A percentile compares a stretch with the other conserved stretches of the same genome.
Evolutionary conservation across 2,329 filamentous ascomycete genomes (phyloP).

Genomic region (Aspergillus tubingensis): DNA sequence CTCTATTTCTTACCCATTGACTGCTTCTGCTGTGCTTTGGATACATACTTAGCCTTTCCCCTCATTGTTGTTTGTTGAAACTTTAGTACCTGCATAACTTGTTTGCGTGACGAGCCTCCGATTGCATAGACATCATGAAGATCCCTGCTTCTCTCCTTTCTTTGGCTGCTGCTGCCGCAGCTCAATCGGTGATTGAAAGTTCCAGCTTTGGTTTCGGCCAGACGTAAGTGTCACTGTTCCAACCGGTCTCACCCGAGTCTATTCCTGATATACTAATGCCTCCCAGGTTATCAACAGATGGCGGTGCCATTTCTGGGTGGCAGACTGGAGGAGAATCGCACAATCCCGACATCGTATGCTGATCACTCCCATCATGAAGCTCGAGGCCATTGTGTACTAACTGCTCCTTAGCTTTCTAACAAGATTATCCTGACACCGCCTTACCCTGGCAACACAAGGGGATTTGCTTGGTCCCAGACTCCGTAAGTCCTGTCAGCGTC

Average conservation of each 20-base stretch:
- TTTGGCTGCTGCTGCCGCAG: constrained; percentile 55
- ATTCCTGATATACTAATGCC: not conserved
- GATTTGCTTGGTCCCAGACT: constrained; percentile 75
- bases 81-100: not conserved
- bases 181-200: constrained; percentile 69
- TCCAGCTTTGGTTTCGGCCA: constrained; percentile 75
- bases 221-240: constrained; percentile 48
- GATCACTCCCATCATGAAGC: not conserved
- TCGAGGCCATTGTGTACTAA: constrained; percentile 15
- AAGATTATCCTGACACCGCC: constrained; percentile 89
- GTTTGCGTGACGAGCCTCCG: constrained; percentile 12
- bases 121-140: constrained; percentile 40
- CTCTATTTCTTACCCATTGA: not conserved
- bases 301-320: constrained; percentile 58
- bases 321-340: constrained; percentile 57
- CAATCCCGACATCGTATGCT: constrained; percentile 29
- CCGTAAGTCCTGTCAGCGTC: constrained; percentile 36
- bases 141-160: constrained; percentile 45
- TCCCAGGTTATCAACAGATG: constrained; percentile 61
- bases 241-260: not conserved
- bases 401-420: constrained; percentile 67
- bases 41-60: constrained; percentile 5
- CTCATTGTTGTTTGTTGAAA: not conserved
- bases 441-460: constrained; percentile 79
- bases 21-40: not conserved